These are phyloP conservation scores for Colletotrichum sp. DNA, from an alignment of 2,329 filamentous ascomycete genomes.

Conservation along the genomic window DNA sequence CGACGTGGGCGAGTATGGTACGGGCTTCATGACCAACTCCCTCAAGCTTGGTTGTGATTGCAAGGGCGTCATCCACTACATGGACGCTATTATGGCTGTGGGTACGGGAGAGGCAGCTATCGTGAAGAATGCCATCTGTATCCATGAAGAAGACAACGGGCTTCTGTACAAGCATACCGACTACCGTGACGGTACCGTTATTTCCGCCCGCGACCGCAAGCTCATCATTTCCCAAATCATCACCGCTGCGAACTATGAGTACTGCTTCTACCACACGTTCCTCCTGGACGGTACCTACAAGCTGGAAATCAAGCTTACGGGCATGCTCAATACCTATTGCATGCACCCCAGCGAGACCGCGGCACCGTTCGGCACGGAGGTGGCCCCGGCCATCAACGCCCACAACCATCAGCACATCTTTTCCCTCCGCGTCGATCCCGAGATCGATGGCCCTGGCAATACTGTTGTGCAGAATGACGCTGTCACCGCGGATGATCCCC, in stretches of 20 bases:
- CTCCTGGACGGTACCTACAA: conserved; percentile 70
- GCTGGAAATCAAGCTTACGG: conserved; percentile 60
- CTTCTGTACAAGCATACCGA: conserved; percentile 80
- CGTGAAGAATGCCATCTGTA: conserved; percentile 79
- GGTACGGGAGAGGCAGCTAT: conserved; percentile 69
- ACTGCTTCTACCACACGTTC: conserved; percentile 54
- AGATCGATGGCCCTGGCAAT: conserved; percentile 57
- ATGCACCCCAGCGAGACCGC: conserved; percentile 41
- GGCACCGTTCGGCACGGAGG: conserved; percentile 52
- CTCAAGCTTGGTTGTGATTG: conserved; percentile 67
- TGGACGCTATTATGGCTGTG: conserved; percentile 64
- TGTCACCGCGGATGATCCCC: conserved; percentile 61
- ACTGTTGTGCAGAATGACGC: conserved; percentile 75
- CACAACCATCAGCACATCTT: conserved; percentile 66
- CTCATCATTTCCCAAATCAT: conserved; percentile 77
- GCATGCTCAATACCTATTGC: conserved; percentile 44
- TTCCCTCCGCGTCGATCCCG: conserved; percentile 39
- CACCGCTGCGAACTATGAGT: conserved; percentile 80
- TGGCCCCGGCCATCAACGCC: conserved; percentile 54
- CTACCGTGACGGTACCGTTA: conserved; percentile 73
- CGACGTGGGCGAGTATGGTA: conserved; percentile 1
- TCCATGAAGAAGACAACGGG: conserved; percentile 78
- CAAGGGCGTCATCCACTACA: conserved; percentile 72
- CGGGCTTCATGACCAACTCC: conserved; percentile 63
- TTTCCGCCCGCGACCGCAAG: conserved; percentile 75